Percentiles rank a stretch among this genome's conserved stretches.
phyloP scores from a whole-genome alignment of 1,139 yeast species.

The Suhomyces bolitotheri region DNA sequence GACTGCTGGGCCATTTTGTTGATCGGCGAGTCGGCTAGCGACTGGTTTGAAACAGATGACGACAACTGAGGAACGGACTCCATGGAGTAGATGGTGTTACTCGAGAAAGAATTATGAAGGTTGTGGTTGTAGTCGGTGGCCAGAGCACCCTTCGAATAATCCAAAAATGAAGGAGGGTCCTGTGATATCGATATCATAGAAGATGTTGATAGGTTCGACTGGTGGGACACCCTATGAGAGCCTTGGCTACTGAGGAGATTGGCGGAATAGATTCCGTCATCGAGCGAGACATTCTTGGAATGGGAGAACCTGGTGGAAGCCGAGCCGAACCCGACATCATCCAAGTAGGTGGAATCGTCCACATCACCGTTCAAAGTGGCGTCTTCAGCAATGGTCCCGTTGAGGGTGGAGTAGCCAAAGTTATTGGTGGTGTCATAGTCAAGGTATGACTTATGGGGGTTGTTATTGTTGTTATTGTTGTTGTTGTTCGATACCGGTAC shows the following conservation, averaged over 20 bases:
- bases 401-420: slow-evolving; percentile 4
- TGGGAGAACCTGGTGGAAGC: slow-evolving; percentile 16
- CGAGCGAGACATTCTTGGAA: slow-evolving; percentile 31
- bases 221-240: slow-evolving; percentile 15
- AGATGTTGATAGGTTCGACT: slow-evolving; percentile 22
- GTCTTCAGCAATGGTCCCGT: slow-evolving; percentile 7
- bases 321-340: slow-evolving; percentile 8
- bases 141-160: slow-evolving; percentile 1
- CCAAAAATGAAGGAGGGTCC: slow-evolving; percentile 15
- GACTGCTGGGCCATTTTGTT: slow-evolving; percentile 17
- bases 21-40: slow-evolving; percentile 36
- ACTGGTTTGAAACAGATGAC: slow-evolving; percentile 38
- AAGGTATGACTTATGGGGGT: slow-evolving; percentile 5
- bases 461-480: slow-evolving; percentile 6
- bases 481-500: slow-evolving; percentile 27
- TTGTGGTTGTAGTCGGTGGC: slow-evolving; percentile 5
- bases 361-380: slow-evolving; percentile 10
- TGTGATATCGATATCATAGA: slow-evolving; percentile 23
- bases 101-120: slow-evolving; percentile 30
- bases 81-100: slow-evolving; percentile 44
- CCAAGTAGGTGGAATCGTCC: slow-evolving; percentile 6
- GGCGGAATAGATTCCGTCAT: slow-evolving; percentile 23
- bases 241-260: slow-evolving; percentile 11
- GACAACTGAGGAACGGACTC: slow-evolving; percentile 45
- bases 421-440: slow-evolving; percentile 8